A percentile compares a stretch with the other conserved stretches of the same genome.
These are phyloP conservation scores for Chrysosporium queenslandicum DNA, from an alignment of 2,329 filamentous ascomycete genomes.

Conservation along the genomic window DNA sequence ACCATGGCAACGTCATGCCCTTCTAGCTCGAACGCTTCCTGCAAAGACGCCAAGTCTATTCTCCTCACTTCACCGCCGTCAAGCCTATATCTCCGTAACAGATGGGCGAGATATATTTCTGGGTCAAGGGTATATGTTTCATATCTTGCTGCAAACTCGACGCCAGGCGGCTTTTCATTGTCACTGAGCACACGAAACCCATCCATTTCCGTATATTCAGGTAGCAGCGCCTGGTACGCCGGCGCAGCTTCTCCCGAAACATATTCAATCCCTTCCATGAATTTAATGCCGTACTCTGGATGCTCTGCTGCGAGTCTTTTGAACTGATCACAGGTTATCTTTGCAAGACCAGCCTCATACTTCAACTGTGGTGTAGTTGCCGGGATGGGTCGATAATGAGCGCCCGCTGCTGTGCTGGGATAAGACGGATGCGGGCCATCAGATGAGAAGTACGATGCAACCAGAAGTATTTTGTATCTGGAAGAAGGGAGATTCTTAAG, in stretches of 20 bases:
- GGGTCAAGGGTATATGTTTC: constrained; percentile 36
- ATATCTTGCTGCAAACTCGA: constrained; percentile 37
- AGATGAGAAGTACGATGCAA: constrained; percentile 35
- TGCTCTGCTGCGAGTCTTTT: constrained; percentile 27
- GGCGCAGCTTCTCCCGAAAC: constrained; percentile 21
- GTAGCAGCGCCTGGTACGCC: constrained; percentile 26
- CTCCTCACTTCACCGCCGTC: constrained; percentile 28
- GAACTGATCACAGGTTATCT: constrained; percentile 32
- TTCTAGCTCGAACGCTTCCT: constrained; percentile 33
- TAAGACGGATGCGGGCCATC: constrained; percentile 31
- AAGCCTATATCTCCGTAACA: constrained; percentile 34
- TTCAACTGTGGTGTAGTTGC: constrained; percentile 29
- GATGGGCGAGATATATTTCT: constrained; percentile 34
- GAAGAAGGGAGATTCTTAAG: constrained; percentile 22
- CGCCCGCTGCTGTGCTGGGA: constrained; percentile 40
- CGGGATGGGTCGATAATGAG: constrained; percentile 40
- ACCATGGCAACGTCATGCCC: constrained; percentile 28
- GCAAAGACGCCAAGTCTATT: constrained; percentile 16
- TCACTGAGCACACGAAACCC: constrained; percentile 26
- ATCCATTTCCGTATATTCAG: constrained; percentile 30
- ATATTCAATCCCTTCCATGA: constrained; percentile 35
- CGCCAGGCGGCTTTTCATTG: constrained; percentile 26
- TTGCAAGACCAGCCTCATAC: constrained; percentile 31
- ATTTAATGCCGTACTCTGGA: constrained; percentile 31
- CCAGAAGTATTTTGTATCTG: constrained; percentile 27